A percentile compares a stretch with the other conserved stretches of the same genome.
phyloP scores from a whole-genome alignment of 805 yeast species.

The Starmerella stellata region DNA sequence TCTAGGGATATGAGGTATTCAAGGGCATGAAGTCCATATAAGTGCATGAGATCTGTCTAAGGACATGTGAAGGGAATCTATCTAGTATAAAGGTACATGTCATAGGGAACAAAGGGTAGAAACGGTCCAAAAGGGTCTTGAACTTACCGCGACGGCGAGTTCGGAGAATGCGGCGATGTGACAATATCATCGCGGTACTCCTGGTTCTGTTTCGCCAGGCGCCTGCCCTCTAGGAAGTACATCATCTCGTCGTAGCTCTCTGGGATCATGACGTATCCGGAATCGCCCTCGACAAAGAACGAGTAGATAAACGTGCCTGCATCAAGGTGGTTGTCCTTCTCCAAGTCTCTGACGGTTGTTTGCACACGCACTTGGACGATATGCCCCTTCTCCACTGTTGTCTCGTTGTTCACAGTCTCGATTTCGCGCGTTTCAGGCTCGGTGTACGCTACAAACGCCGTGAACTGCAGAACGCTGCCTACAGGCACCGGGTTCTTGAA shows the following conservation, averaged over 20 bases:
- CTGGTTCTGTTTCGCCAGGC: constrained; percentile 75
- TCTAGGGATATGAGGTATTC: no score
- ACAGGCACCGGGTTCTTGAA: constrained; percentile 93
- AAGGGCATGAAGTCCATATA: no score
- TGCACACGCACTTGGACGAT: constrained; percentile 79
- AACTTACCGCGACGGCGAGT: no score
- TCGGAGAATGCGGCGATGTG: no score
- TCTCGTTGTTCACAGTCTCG: constrained; percentile 26
- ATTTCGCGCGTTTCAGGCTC: constrained; percentile 33
- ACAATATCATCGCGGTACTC: constrained; percentile 11
- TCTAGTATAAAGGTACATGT: no score
- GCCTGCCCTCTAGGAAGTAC: constrained; percentile 73
- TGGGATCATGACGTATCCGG: constrained; percentile 54
- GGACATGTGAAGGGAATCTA: no score
- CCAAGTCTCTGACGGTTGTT: constrained; percentile 54
- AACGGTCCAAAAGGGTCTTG: no score
- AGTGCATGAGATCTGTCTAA: no score
- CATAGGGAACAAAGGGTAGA: no score
- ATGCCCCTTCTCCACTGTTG: constrained; percentile 35
- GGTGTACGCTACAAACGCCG: constrained; percentile 70
- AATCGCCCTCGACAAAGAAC: constrained; percentile 41
- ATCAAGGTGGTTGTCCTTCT: constrained; percentile 40
- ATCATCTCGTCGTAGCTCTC: constrained; percentile 84
- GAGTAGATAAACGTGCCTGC: constrained; percentile 82
- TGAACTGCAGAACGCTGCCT: constrained; percentile 70